phyloP scores from a whole-genome alignment of 2,329 filamentous ascomycete species.

The Cadophora malorum region DNA sequence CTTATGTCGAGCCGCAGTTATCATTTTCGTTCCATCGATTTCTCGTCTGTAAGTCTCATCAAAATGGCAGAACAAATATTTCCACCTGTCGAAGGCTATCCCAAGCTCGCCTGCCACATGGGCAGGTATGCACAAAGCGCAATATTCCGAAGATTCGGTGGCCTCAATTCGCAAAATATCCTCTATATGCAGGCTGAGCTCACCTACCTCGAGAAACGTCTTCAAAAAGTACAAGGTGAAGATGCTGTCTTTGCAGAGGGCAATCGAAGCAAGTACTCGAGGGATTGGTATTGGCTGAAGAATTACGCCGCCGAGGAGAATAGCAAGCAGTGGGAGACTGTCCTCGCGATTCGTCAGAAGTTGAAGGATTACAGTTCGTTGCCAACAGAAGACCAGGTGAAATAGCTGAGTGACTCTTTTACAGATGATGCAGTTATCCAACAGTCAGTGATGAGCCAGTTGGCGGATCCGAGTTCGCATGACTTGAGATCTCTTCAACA shows the following conservation, averaged over 20 bases:
- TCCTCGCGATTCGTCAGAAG: neutral
- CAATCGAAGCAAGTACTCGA: neutral
- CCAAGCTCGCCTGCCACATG: constrained; percentile 18
- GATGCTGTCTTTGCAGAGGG: neutral
- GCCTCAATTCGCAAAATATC: constrained; percentile 14
- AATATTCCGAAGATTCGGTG: constrained; percentile 15
- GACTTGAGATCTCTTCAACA: constrained; percentile 16
- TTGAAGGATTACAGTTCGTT: constrained; percentile 24
- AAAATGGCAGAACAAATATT: neutral
- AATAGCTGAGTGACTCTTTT: too few relatives aligned
- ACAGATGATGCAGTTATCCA: constrained; percentile 13
- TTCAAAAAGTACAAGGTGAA: neutral
- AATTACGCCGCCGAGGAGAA: neutral
- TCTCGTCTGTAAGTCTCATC: neutral
- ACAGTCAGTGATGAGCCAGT: constrained; percentile 13
- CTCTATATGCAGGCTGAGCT: constrained; percentile 22
- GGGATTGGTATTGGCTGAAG: constrained; percentile 19
- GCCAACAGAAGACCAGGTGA: too few relatives aligned
- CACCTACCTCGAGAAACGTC: neutral
- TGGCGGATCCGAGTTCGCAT: constrained; percentile 6
- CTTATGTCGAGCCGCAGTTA: too few relatives aligned
- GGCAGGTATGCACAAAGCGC: constrained; percentile 10
- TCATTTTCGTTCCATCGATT: too few relatives aligned
- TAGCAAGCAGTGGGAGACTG: constrained; percentile 12
- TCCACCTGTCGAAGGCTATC: constrained; percentile 12